These are phyloP conservation scores for Lignosus rhinocerotis DNA, from an alignment of 1,284 basidiomycete genomes.

Conservation along the genomic window DNA sequence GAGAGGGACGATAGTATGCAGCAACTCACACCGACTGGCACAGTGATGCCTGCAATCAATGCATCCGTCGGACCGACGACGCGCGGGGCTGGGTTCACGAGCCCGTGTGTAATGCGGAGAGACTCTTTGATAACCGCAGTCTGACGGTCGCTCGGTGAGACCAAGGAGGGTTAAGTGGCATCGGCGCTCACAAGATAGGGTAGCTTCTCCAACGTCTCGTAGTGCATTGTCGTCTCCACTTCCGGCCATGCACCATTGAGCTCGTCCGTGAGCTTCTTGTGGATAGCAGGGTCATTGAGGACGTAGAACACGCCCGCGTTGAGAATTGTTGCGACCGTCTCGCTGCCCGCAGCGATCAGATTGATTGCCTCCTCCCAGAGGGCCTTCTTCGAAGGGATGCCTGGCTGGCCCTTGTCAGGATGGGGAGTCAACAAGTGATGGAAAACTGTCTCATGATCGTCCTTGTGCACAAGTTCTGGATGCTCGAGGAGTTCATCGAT, in stretches of 20 bases:
- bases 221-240: not conserved
- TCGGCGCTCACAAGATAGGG: not conserved
- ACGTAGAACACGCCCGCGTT: not conserved
- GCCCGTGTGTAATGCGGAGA: not conserved
- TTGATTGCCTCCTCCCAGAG: not conserved
- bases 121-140: not conserved
- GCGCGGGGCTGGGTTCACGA: not conserved
- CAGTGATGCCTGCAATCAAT: not conserved
- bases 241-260: not conserved
- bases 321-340: not conserved
- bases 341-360: not conserved
- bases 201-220: not conserved
- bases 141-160: not conserved
- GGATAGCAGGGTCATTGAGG: not conserved
- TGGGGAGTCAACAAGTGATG: slow-evolving; percentile 1
- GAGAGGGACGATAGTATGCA: no score
- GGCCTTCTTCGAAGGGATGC: not conserved
- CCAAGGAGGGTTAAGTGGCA: no score
- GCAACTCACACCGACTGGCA: not conserved
- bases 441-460: not conserved
- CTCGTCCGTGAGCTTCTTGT: not conserved
- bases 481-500: not conserved
- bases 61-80: not conserved
- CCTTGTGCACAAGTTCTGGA: not conserved
- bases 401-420: not conserved